phyloP scores from a whole-genome alignment of 257 asterid species.

The Solanum etuberosum region DNA sequence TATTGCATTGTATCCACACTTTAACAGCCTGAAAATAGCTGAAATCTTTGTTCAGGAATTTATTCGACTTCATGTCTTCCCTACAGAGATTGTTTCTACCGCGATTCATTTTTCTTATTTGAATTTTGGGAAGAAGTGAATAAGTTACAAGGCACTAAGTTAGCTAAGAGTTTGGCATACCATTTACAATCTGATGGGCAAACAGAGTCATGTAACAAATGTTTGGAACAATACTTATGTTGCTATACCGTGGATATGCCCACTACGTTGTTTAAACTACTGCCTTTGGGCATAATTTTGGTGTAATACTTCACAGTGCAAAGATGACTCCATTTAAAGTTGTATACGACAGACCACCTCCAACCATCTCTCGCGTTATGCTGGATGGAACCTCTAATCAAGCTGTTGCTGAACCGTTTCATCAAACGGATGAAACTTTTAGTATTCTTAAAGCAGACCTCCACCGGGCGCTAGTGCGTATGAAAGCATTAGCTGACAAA shows the following conservation, averaged over 20 bases:
- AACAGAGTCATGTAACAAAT: background rate
- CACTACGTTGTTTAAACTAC: background rate
- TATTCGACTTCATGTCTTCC: background rate
- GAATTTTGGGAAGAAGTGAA: background rate
- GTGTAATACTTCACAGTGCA: background rate
- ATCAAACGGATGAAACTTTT: background rate
- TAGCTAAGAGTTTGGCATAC: background rate
- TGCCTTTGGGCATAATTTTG: background rate
- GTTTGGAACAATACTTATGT: background rate
- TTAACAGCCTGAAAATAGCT: too few relatives aligned
- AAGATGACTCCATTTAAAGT: background rate
- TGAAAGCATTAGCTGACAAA: background rate
- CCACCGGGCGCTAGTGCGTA: background rate
- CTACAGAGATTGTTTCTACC: background rate
- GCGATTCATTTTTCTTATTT: background rate
- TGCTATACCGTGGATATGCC: background rate
- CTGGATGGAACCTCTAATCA: background rate
- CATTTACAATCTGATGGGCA: background rate
- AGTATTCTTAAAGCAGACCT: background rate
- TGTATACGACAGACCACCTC: background rate
- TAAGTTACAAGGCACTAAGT: background rate
- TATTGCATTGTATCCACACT: background rate
- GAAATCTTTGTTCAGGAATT: too few relatives aligned
- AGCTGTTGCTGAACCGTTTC: too few relatives aligned
- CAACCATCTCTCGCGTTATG: background rate